phyloP scores from a whole-genome alignment of 371 early-diverging fungal genomes.

The Syncephalastrum contaminatum region DNA sequence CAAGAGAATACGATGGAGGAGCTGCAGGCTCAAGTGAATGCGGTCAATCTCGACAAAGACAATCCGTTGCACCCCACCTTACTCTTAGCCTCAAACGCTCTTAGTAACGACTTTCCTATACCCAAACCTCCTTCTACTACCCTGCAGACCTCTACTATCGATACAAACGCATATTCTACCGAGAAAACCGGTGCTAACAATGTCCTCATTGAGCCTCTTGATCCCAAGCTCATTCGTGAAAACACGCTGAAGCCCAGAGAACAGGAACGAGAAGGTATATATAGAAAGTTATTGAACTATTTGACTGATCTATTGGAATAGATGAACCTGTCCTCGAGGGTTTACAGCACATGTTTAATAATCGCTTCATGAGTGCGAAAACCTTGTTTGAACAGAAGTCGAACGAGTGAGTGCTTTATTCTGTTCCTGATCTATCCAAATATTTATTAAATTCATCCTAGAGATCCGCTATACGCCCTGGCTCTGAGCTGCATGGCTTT shows the following conservation, averaged over 20 bases:
- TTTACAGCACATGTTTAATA: conserved; percentile 35
- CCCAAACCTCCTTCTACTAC: conserved; percentile 1
- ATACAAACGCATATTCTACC: background rate
- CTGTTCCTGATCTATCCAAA: background rate
- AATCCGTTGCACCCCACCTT: conserved; percentile 16
- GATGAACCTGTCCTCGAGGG: conserved; percentile 29
- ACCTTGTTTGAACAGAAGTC: conserved; percentile 26
- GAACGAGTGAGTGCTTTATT: background rate
- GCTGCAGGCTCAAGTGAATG: background rate
- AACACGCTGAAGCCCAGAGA: conserved; percentile 50
- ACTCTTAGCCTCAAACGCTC: conserved; percentile 14
- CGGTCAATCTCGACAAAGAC: conserved; percentile 5
- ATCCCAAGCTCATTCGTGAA: conserved; percentile 21
- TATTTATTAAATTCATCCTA: conserved; percentile 7
- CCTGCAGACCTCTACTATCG: too few species aligned
- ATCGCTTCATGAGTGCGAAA: conserved; percentile 47
- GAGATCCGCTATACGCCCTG: conserved; percentile 46
- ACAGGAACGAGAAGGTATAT: conserved; percentile 50
- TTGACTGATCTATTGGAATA: conserved; percentile 3
- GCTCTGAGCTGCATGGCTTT: conserved; percentile 50
- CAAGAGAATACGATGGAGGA: background rate
- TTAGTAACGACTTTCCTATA: conserved; percentile 5
- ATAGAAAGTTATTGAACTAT: background rate
- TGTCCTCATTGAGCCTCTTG: conserved; percentile 16
- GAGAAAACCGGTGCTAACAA: conserved; percentile 18